A percentile compares a stretch with the other conserved stretches of the same genome.
phyloP scores from a whole-genome alignment of 106 monocot genomes.

The Dendrobium nobile region DNA sequence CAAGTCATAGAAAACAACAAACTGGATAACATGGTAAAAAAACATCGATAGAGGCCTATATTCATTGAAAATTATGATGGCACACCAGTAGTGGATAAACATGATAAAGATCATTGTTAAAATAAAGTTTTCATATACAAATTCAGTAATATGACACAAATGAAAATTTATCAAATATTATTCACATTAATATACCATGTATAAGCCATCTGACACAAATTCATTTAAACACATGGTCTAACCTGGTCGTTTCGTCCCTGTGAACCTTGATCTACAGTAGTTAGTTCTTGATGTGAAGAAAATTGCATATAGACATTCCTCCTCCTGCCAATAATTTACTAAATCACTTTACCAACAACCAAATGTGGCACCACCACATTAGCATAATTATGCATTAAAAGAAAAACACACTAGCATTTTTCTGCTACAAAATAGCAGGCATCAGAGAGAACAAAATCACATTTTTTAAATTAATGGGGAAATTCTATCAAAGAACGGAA shows the following conservation, averaged over 20 bases:
- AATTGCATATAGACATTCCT: constrained; percentile 70
- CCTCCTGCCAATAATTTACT: constrained; percentile 33
- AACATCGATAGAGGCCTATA: neutral
- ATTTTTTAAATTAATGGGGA: neutral
- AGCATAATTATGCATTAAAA: neutral
- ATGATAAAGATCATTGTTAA: neutral
- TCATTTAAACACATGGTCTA: neutral
- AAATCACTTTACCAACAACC: neutral
- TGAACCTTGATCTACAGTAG: constrained; percentile 40
- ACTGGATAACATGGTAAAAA: neutral
- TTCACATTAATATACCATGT: neutral
- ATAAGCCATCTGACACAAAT: neutral
- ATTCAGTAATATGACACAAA: neutral
- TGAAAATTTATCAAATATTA: neutral
- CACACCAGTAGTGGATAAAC: neutral
- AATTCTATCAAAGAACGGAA: neutral
- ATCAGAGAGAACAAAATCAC: no score
- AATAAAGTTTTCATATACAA: neutral
- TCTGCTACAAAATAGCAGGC: neutral
- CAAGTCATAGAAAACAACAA: neutral
- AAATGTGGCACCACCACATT: neutral
- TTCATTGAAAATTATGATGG: neutral
- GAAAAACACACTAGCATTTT: neutral
- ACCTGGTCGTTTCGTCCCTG: constrained; percentile 56
- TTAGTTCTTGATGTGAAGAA: constrained; percentile 66